phyloP scores from a whole-genome alignment of 225 moss, liverwort and hornwort genomes.

The Lunularia cruciata region DNA sequence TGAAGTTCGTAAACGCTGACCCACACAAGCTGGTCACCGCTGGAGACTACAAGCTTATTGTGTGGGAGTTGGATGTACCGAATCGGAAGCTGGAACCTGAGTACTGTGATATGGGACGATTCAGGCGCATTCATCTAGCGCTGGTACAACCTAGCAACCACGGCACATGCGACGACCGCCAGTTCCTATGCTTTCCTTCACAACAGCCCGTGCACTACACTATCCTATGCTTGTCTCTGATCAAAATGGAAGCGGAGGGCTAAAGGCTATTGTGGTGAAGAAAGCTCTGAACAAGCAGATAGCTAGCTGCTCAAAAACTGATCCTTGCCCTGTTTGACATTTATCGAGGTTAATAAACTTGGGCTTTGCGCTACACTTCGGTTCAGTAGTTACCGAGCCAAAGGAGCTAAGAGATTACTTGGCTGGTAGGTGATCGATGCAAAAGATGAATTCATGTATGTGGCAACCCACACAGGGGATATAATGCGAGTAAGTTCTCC shows the following conservation, averaged over 20 bases:
- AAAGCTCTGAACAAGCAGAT: neutral
- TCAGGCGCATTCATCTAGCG: conserved; percentile 63
- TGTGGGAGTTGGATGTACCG: conserved; percentile 79
- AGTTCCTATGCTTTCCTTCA: neutral
- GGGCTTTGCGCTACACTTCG: neutral
- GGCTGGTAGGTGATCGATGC: conserved; percentile 66
- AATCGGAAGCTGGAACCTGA: conserved; percentile 70
- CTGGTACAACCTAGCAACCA: conserved; percentile 51
- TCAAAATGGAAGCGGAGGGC: neutral
- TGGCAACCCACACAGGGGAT: conserved; percentile 80
- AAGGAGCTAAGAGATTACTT: conserved; percentile 21
- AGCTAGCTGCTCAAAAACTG: neutral
- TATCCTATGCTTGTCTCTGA: neutral
- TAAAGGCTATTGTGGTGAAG: neutral
- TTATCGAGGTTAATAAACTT: neutral
- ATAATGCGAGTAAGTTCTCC: conserved; percentile 57
- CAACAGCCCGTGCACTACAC: neutral
- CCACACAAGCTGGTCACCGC: conserved; percentile 67
- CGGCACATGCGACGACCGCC: no score
- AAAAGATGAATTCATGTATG: conserved; percentile 87
- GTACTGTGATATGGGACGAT: conserved; percentile 69
- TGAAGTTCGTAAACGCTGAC: conserved; percentile 60
- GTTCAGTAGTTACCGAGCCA: neutral
- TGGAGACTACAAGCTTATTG: conserved; percentile 67
- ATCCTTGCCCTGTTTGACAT: conserved; percentile 9